Evolutionary conservation across 495 filamentous ascomycete genomes (phyloP).

Genomic region (Pseudoneurospora amorphoporcata): DNA sequence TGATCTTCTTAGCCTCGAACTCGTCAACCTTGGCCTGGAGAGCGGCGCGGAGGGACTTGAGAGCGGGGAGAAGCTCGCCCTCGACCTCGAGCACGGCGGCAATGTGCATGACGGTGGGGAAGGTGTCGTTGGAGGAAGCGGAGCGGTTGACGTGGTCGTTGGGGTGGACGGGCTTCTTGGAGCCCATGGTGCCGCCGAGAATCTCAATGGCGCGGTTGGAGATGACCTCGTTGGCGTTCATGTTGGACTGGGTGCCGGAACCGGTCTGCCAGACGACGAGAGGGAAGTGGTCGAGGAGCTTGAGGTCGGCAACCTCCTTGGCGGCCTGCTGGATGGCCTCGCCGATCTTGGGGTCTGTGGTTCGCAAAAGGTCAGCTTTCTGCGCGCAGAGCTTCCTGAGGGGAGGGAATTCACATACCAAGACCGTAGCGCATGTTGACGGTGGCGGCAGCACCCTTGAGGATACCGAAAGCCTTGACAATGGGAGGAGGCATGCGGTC

Average conservation of each 20-base stretch:
- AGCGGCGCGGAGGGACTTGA: slow-evolving; percentile 69
- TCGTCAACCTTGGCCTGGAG: slow-evolving; percentile 83
- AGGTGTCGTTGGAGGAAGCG: slow-evolving; percentile 97
- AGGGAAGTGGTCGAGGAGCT: slow-evolving; percentile 95
- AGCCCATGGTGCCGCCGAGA: slow-evolving; percentile 83
- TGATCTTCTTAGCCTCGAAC: slow-evolving; percentile 72
- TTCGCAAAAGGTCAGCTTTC: slow-evolving; percentile 10
- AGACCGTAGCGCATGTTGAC: slow-evolving; percentile 95
- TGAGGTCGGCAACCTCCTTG: slow-evolving; percentile 82
- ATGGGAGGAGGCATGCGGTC: slow-evolving; percentile 96
- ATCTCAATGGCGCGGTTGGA: slow-evolving; percentile 99
- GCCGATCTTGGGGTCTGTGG: slow-evolving; percentile 74
- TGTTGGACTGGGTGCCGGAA: slow-evolving; percentile 98
- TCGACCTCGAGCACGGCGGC: slow-evolving; percentile 91
- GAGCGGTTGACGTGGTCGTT: slow-evolving; percentile 99
- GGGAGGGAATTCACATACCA: slow-evolving; percentile 47
- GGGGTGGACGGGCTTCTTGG: slow-evolving; percentile 96
- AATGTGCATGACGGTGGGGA: slow-evolving; percentile 99
- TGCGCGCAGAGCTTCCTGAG: not conserved
- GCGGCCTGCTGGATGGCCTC: slow-evolving; percentile 92
- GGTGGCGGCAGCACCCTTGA: slow-evolving; percentile 91
- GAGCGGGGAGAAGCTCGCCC: slow-evolving; percentile 69
- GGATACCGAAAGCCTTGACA: slow-evolving; percentile 86
- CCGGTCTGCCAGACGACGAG: slow-evolving; percentile 99
- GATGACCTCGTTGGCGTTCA: slow-evolving; percentile 99